These are phyloP conservation scores for Clarireedia homoeocarpa DNA, from an alignment of 2,329 filamentous ascomycete genomes.

Conservation along the genomic window DNA sequence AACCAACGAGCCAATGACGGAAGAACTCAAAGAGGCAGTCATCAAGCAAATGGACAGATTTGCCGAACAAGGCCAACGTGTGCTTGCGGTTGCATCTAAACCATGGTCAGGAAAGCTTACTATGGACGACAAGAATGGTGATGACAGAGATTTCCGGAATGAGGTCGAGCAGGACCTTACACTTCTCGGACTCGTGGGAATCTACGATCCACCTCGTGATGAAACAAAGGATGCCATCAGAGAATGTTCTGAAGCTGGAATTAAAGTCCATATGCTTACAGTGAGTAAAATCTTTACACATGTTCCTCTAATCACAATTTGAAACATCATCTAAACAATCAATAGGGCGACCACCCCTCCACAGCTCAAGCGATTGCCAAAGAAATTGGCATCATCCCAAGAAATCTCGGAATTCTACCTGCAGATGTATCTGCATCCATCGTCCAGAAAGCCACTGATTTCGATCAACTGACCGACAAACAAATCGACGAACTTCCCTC, in stretches of 20 bases:
- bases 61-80: conserved; percentile 58
- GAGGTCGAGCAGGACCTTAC: conserved; percentile 44
- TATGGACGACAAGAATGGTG: conserved; percentile 11
- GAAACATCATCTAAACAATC: conserved; percentile 29
- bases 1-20: conserved; percentile 39
- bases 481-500: conserved; percentile 60
- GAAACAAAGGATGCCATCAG: conserved; percentile 51
- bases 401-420: conserved; percentile 15
- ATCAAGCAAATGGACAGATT: conserved; percentile 62
- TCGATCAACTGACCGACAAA: conserved; percentile 54
- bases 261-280: conserved; percentile 67
- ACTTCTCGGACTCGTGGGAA: conserved; percentile 55
- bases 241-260: conserved; percentile 61
- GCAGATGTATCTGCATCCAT: conserved; percentile 36
- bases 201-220: conserved; percentile 51
- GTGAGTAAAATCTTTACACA: neutral
- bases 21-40: conserved; percentile 47
- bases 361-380: conserved; percentile 67
- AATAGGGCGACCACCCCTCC: conserved; percentile 70
- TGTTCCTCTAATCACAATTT: neutral
- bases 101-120: conserved; percentile 23
- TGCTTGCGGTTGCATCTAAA: conserved; percentile 54
- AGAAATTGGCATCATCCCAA: conserved; percentile 46
- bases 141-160: conserved; percentile 23
- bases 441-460: conserved; percentile 56